Evolutionary conservation across 805 yeast genomes (phyloP).

Genomic region (Jamesozyma rosinii): DNA sequence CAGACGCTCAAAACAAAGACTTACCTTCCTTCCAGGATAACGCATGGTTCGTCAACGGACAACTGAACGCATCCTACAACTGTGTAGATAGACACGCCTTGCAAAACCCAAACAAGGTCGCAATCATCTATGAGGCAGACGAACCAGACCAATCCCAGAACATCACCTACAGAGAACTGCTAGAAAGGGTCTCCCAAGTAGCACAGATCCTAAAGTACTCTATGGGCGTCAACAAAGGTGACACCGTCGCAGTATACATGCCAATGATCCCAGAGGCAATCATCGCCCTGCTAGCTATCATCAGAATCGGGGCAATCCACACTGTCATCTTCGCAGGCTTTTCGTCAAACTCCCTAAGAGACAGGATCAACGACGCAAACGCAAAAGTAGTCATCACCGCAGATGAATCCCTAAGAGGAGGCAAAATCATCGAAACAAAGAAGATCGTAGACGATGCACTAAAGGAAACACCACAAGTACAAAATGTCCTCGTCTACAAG

Average conservation of each 20-base stretch:
- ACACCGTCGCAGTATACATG: constrained; percentile 75
- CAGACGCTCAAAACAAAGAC: constrained; percentile 30
- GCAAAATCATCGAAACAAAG: constrained; percentile 70
- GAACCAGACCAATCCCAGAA: constrained; percentile 48
- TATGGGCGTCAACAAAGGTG: constrained; percentile 70
- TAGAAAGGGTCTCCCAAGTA: constrained; percentile 59
- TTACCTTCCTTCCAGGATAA: constrained; percentile 38
- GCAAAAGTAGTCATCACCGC: constrained; percentile 68
- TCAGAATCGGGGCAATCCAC: constrained; percentile 75
- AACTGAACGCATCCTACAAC: constrained; percentile 70
- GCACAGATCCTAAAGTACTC: constrained; percentile 54
- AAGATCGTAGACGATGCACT: constrained; percentile 77
- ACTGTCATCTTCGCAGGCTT: constrained; percentile 84
- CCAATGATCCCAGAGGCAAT: constrained; percentile 83
- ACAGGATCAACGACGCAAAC: constrained; percentile 62
- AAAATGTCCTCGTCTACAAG: constrained; percentile 60
- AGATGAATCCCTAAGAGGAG: constrained; percentile 79
- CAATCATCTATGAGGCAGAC: constrained; percentile 75
- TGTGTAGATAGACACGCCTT: constrained; percentile 78
- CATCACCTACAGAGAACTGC: constrained; percentile 61
- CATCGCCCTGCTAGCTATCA: constrained; percentile 65
- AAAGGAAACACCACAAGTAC: constrained; percentile 53
- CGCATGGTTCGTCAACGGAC: constrained; percentile 75
- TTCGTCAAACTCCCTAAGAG: constrained; percentile 60
- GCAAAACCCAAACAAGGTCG: constrained; percentile 58